Evolutionary conservation across 495 filamentous ascomycete species (phyloP).

Genomic region (Chaetomium fimeti): DNA sequence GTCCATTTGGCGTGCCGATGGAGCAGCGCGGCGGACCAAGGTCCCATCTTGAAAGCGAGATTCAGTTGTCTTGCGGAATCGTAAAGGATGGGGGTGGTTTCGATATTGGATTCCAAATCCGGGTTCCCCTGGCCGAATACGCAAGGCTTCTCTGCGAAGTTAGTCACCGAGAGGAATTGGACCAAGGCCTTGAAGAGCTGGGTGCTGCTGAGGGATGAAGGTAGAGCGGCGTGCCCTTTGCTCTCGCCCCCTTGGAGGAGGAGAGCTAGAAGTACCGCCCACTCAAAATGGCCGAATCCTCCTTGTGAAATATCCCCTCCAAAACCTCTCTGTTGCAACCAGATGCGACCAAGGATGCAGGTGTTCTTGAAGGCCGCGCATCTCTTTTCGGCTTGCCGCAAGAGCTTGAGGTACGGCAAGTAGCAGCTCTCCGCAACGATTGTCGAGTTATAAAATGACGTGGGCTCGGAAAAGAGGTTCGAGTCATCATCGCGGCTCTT

Average conservation of each 20-base stretch:
- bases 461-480: slow-evolving; percentile 48
- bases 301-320: slow-evolving; percentile 63
- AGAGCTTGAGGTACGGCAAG: slow-evolving; percentile 66
- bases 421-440: slow-evolving; percentile 74
- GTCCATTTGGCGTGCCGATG: slow-evolving; percentile 70
- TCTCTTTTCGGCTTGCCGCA: slow-evolving; percentile 62
- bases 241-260: slow-evolving; percentile 72
- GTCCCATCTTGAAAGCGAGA: slow-evolving; percentile 85
- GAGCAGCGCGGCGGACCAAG: slow-evolving; percentile 72
- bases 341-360: slow-evolving; percentile 79
- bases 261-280: slow-evolving; percentile 73
- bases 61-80: slow-evolving; percentile 75
- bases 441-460: slow-evolving; percentile 86
- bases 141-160: slow-evolving; percentile 64
- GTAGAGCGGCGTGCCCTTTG: slow-evolving; percentile 57
- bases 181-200: slow-evolving; percentile 91
- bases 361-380: slow-evolving; percentile 76
- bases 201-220: slow-evolving; percentile 79
- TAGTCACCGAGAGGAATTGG: slow-evolving; percentile 72
- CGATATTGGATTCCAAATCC: slow-evolving; percentile 37
- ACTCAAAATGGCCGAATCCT: slow-evolving; percentile 93
- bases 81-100: slow-evolving; percentile 52
- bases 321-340: slow-evolving; percentile 87
- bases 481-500: slow-evolving; percentile 42
- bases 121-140: slow-evolving; percentile 44